These are phyloP conservation scores for Citrullus amarus DNA, from an alignment of 306 rosid genomes.

Conservation along the genomic window DNA sequence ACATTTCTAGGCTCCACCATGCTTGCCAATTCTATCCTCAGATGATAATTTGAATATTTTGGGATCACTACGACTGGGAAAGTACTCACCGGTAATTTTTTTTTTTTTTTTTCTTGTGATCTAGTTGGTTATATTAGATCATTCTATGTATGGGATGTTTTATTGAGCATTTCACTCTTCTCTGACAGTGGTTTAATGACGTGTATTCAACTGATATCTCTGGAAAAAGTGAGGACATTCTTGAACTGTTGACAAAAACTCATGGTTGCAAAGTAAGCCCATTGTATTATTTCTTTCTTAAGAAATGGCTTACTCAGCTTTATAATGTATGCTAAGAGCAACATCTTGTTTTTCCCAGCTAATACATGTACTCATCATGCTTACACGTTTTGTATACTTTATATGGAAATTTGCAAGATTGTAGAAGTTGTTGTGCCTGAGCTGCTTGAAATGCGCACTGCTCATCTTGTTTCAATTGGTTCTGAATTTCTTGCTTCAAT, in stretches of 20 bases:
- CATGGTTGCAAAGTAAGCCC: constrained; percentile 79
- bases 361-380: constrained; percentile 6
- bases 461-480: constrained; percentile 83
- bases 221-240: constrained; percentile 72
- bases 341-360: neutral
- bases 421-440: constrained; percentile 77
- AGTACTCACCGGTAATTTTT: constrained; percentile 53
- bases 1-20: constrained; percentile 53
- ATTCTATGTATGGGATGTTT: constrained; percentile 7
- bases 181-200: constrained; percentile 79
- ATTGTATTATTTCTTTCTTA: constrained; percentile 3
- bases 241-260: constrained; percentile 35
- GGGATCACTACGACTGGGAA: constrained; percentile 68
- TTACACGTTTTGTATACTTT: constrained; percentile 4
- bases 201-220: constrained; percentile 71
- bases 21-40: constrained; percentile 59
- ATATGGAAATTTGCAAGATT: constrained; percentile 22
- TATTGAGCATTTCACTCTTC: constrained; percentile 17
- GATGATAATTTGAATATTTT: constrained; percentile 36
- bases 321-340: neutral
- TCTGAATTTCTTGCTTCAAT: constrained; percentile 49
- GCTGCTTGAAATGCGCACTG: constrained; percentile 63
- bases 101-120: neutral
- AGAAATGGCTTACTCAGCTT: neutral
- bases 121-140: neutral